Evolutionary conservation across 192 early-diverging fungal genomes (phyloP), one percentile per base, ranked within the genome.

Genomic region (Backusella liffmaniae): DNA sequence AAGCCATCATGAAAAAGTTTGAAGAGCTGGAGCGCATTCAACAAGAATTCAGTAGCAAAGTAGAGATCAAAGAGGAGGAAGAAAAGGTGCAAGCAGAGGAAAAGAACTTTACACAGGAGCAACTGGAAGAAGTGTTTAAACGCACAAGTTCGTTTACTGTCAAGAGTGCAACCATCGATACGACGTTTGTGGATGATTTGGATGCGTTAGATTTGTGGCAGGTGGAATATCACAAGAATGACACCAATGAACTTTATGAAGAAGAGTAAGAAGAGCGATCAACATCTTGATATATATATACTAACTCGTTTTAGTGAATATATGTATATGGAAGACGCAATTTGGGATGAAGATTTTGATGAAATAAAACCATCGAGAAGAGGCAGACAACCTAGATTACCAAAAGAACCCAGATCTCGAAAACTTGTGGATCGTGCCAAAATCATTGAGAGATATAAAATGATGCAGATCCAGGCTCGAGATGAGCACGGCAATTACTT

Each of bases 1-100:
- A 95, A 49, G 92, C 93, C 5, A 98, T 98, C 74, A 98, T 98
- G 97, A 95, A 95, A 79, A 98, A 98, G 85, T 98, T 98, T 83
- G 93, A 97, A 79, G 96, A 97, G 81, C 89, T 98, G 21, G 97
- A 97, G 71, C 86, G 91, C 4, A 94, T 97, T 82, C 90, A 96
- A 76, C 84, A 89, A 77, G 95, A 98, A 82, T 88, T 95, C 46
- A 46, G 39, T 34, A 72, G 49, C 16, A 66, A 51, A 34, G 80
- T 73, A 53, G 49, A 67, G 5, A 70, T 59, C 51, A 73, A 74
- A 0, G 56, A 35, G 9, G 62, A 42, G 9, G 26, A 4, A 5
- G 56, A 21, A 53, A 37, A 35, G 1, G 62, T 32, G 4, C 29
- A 3, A 15, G 30, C 34, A 66, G 26, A 2, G 7, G 66, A 21